Conservation (phyloP, 202 grass and related monocot species). For the Hordeum pubiflorum region DNA sequence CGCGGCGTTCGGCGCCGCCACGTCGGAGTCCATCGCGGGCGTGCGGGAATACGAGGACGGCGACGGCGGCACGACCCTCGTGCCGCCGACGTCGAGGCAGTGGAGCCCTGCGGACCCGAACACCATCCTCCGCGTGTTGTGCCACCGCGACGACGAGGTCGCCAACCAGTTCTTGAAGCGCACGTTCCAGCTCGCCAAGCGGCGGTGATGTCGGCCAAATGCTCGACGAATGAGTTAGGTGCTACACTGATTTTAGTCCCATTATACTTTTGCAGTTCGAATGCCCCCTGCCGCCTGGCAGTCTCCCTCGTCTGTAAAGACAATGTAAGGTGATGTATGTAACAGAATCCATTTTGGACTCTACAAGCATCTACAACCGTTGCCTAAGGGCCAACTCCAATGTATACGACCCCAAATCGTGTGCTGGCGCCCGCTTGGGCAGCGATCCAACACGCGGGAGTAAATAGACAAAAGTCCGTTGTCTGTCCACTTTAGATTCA, state of each 20-base stretch:
- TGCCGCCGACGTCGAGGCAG: constrained; percentile 53
- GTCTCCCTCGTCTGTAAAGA: too few species aligned
- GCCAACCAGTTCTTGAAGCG: constrained; percentile 83
- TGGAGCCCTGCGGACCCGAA: constrained; percentile 67
- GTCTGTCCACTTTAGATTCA: too few species aligned
- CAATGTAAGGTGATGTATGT: too few species aligned
- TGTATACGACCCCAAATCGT: too few species aligned
- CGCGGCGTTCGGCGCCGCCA: constrained; percentile 50
- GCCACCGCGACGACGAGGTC: constrained; percentile 69
- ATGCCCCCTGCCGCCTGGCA: too few species aligned
- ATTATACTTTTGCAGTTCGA: too few species aligned
- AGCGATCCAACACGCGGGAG: too few species aligned
- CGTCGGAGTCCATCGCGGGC: constrained; percentile 42
- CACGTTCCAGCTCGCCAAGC: constrained; percentile 72
- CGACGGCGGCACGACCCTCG: background rate
- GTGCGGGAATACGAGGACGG: background rate
- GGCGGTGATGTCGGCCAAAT: constrained; percentile 33
- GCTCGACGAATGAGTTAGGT: background rate
- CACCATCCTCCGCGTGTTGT: constrained; percentile 74
- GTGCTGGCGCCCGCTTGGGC: too few species aligned
- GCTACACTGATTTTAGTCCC: background rate
- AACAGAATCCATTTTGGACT: background rate
- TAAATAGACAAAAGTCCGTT: too few species aligned
- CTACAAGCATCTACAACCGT: background rate
- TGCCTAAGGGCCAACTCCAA: too few species aligned